Evolutionary conservation across 768 basidiomycete genomes (phyloP).

Genomic region (Cystofilobasidium capitatum): DNA sequence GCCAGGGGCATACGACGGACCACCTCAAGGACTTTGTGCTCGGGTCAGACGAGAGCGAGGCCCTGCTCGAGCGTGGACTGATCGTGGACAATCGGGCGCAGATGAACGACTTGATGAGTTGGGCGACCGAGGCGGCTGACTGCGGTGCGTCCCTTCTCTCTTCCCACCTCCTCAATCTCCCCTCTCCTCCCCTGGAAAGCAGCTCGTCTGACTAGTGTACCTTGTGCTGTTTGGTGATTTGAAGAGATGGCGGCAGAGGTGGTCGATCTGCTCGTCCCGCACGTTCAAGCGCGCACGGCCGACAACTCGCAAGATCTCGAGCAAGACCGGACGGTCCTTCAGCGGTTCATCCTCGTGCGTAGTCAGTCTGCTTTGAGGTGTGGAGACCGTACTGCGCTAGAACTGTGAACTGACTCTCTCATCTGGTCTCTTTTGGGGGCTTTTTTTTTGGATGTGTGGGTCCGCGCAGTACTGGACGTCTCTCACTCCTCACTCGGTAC

Average conservation of each 20-base stretch:
- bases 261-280: neutral
- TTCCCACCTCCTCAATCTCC: neutral
- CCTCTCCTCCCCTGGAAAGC: neutral
- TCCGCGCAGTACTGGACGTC: constrained; percentile 3
- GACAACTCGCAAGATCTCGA: neutral
- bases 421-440: too few relatives aligned
- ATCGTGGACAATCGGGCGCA: neutral
- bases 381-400: neutral
- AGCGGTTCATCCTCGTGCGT: neutral
- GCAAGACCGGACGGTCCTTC: neutral
- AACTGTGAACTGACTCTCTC: neutral
- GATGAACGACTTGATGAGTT: constrained; percentile 11
- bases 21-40: too few relatives aligned
- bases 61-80: neutral
- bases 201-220: too few relatives aligned
- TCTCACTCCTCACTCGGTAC: neutral
- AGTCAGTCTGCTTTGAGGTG: neutral
- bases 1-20: too few relatives aligned
- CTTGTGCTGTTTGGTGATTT: too few relatives aligned
- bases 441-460: too few relatives aligned
- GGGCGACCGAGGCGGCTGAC: neutral
- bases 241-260: constrained; percentile 1
- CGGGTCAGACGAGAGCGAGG: too few relatives aligned
- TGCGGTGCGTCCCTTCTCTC: constrained; percentile 5
- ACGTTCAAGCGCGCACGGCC: neutral